These are phyloP conservation scores for Ephemerocybe angulata DNA, from an alignment of 768 basidiomycete genomes.

Conservation along the genomic window DNA sequence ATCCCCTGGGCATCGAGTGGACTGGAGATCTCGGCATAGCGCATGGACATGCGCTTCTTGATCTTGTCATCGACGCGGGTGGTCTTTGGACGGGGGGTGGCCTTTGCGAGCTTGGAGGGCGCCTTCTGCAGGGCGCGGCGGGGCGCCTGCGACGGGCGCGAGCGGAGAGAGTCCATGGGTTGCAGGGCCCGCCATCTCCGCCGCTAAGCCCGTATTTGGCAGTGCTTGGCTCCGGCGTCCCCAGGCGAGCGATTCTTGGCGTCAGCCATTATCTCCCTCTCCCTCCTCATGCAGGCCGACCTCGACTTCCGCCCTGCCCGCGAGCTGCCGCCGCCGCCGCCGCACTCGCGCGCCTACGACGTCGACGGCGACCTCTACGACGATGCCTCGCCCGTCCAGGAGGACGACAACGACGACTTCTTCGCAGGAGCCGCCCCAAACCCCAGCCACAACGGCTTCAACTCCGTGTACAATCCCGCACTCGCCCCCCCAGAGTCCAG, in stretches of 20 bases:
- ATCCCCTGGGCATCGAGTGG: conserved; percentile 52
- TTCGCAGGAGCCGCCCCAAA: conserved; percentile 37
- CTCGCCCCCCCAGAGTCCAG: conserved; percentile 21
- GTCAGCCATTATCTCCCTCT: conserved; percentile 13
- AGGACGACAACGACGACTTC: conserved; percentile 48
- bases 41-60: conserved; percentile 93
- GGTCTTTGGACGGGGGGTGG: conserved; percentile 37
- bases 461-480: conserved; percentile 30
- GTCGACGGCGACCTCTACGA: conserved; percentile 40
- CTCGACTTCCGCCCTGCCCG: conserved; percentile 14
- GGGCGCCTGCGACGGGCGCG: conserved; percentile 47
- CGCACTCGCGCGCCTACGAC: conserved; percentile 29
- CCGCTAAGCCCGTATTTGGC: background rate
- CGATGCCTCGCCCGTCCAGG: conserved; percentile 37
- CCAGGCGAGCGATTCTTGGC: background rate
- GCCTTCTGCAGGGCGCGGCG: conserved; percentile 30
- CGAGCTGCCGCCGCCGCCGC: conserved; percentile 18
- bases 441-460: conserved; percentile 25
- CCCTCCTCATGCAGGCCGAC: conserved; percentile 14
- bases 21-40: conserved; percentile 84
- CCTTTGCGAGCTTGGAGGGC: conserved; percentile 33
- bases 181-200: background rate
- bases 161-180: conserved; percentile 57
- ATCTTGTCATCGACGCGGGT: conserved; percentile 81
- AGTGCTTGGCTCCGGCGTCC: conserved; percentile 2